Conservation (phyloP, 129 eudicot genomes). For the Pittosporum tobira region DNA sequence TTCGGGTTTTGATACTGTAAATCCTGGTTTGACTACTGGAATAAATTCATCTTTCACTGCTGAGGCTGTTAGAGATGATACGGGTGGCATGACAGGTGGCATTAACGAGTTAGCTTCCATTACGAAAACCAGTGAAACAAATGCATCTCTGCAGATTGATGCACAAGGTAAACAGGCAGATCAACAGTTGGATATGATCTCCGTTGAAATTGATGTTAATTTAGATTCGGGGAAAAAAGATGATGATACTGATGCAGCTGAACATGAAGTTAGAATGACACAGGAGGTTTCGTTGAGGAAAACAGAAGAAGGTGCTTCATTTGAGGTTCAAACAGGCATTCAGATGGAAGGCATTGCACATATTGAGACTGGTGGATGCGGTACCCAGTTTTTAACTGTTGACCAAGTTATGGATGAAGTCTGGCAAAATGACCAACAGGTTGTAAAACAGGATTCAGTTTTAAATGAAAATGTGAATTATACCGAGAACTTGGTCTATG, state of each 20-base stretch:
- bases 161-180: constrained; percentile 21
- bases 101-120: constrained; percentile 13
- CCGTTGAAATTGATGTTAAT: constrained; percentile 24
- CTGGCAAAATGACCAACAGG: constrained; percentile 14
- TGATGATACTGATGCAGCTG: constrained; percentile 21
- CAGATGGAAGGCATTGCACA: neutral
- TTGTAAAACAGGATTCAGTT: constrained; percentile 19
- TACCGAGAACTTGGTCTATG: constrained; percentile 19
- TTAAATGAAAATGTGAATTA: constrained; percentile 19
- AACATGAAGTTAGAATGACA: constrained; percentile 12
- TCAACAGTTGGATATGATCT: constrained; percentile 12
- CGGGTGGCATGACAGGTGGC: constrained; percentile 25
- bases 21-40: constrained; percentile 15
- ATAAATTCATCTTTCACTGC: constrained; percentile 13
- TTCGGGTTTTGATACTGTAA: constrained; percentile 25
- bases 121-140: constrained; percentile 18
- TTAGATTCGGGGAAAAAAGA: constrained; percentile 21
- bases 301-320: constrained; percentile 14
- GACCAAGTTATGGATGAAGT: constrained; percentile 24
- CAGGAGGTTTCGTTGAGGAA: constrained; percentile 15
- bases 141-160: constrained; percentile 16
- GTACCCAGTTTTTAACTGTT: constrained; percentile 5
- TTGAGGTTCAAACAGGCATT: constrained; percentile 7
- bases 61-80: constrained; percentile 18
- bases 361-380: constrained; percentile 3